phyloP scores from a whole-genome alignment of 176 grass and related monocot species.

The Cymbopogon citratus region DNA sequence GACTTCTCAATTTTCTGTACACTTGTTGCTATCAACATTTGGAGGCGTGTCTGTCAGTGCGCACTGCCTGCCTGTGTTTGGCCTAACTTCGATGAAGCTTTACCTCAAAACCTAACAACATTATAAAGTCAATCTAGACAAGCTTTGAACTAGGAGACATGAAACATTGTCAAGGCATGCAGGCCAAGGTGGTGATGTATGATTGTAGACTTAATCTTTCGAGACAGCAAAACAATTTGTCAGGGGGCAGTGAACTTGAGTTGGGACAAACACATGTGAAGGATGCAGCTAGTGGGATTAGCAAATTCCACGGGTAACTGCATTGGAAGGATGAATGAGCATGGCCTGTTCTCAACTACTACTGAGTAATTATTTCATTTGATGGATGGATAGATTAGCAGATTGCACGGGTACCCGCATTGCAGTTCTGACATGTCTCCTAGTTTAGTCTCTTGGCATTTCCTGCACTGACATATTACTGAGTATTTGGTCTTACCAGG shows the following conservation, averaged over 20 bases:
- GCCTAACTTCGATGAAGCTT: background rate
- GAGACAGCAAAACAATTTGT: conserved; percentile 18
- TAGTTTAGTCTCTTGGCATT: background rate
- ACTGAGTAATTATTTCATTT: background rate
- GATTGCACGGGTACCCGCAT: no score
- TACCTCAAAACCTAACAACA: background rate
- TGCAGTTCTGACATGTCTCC: no score
- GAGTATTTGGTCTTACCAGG: background rate
- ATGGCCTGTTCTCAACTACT: background rate
- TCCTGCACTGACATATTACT: background rate
- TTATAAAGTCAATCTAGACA: background rate
- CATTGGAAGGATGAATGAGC: background rate
- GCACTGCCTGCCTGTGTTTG: background rate
- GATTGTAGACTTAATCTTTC: conserved; percentile 17
- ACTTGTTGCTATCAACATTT: no score
- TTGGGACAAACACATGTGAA: conserved; percentile 19
- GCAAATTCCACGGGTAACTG: conserved; percentile 1
- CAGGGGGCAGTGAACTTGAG: background rate
- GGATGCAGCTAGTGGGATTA: background rate
- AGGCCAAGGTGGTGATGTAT: background rate
- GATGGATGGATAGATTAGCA: no score
- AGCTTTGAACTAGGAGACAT: background rate
- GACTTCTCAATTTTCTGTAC: no score
- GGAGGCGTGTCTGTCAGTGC: no score
- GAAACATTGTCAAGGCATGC: background rate